Conservation (phyloP, 495 filamentous ascomycete genomes). For the Paragyromitra xinjiangensis region DNA sequence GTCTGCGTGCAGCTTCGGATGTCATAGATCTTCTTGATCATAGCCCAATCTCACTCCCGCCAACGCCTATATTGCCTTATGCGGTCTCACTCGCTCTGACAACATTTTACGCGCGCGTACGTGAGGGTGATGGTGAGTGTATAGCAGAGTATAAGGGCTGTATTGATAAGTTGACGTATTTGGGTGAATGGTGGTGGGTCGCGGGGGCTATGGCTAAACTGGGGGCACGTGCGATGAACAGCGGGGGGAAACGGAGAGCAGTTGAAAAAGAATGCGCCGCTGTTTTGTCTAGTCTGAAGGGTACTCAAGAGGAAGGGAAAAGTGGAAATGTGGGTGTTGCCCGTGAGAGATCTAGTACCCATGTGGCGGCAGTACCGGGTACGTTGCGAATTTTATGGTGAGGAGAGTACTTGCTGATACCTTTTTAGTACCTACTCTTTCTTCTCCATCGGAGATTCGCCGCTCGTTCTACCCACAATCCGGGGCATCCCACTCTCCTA, state of each 20-base stretch:
- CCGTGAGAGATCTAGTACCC: slow-evolving; percentile 6
- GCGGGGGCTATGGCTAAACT: slow-evolving; percentile 54
- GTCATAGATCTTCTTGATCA: slow-evolving; percentile 28
- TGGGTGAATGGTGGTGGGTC: slow-evolving; percentile 54
- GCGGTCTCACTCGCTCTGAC: slow-evolving; percentile 52
- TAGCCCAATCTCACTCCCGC: slow-evolving; percentile 26
- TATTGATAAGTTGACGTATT: slow-evolving; percentile 37
- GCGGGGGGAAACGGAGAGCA: slow-evolving; percentile 44
- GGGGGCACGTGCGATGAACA: slow-evolving; percentile 45
- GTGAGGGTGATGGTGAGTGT: slow-evolving; percentile 38
- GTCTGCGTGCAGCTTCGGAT: slow-evolving; percentile 20
- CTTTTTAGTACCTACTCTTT: slow-evolving; percentile 15
- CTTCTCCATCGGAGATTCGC: slow-evolving; percentile 29
- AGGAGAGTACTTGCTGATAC: background rate
- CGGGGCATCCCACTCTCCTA: slow-evolving; percentile 10
- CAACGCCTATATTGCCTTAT: slow-evolving; percentile 52
- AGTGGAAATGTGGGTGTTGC: background rate
- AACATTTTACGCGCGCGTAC: slow-evolving; percentile 49
- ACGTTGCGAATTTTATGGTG: slow-evolving; percentile 4
- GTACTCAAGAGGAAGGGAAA: slow-evolving; percentile 32
- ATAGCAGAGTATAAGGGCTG: slow-evolving; percentile 34
- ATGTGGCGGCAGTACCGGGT: slow-evolving; percentile 10
- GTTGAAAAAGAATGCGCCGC: slow-evolving; percentile 47
- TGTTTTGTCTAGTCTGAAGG: slow-evolving; percentile 45
- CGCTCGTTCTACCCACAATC: slow-evolving; percentile 10